Evolutionary conservation across 2,329 filamentous ascomycete species (phyloP).

Genomic region (Aspergillus tubingensis): DNA sequence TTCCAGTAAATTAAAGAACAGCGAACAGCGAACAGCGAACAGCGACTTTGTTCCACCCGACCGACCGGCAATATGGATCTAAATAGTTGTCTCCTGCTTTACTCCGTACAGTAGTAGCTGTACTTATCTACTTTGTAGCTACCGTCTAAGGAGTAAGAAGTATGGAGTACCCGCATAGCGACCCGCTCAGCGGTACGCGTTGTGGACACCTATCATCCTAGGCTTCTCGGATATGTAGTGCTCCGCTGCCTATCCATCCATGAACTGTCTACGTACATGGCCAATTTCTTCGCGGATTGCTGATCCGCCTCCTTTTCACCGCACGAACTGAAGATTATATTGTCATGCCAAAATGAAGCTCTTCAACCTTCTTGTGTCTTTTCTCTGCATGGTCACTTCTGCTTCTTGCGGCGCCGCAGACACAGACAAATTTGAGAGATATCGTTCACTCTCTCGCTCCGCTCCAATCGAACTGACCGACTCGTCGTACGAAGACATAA

Average conservation of each 20-base stretch:
- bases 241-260: not conserved
- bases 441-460: slow-evolving; percentile 67
- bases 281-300: slow-evolving; percentile 5
- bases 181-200: not conserved
- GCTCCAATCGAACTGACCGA: slow-evolving; percentile 78
- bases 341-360: slow-evolving; percentile 35
- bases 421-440: slow-evolving; percentile 69
- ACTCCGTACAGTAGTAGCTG: not conserved
- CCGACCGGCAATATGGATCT: no score
- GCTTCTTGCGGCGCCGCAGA: slow-evolving; percentile 56
- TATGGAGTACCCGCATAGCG: not conserved
- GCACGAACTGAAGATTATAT: not conserved
- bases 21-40: no score
- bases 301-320: not conserved
- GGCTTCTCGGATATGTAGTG: not conserved
- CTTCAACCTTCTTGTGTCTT: slow-evolving; percentile 42
- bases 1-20: no score
- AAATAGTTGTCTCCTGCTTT: no score
- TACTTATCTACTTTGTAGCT: not conserved
- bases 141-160: not conserved
- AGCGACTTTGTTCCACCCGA: no score
- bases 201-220: slow-evolving; percentile 4
- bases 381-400: slow-evolving; percentile 31
- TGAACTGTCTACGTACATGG: slow-evolving; percentile 1
- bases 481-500: slow-evolving; percentile 72